Evolutionary conservation across 495 filamentous ascomycete genomes (phyloP), one percentile per base, ranked within the genome.

Genomic region (Schizothecium vesticola): DNA sequence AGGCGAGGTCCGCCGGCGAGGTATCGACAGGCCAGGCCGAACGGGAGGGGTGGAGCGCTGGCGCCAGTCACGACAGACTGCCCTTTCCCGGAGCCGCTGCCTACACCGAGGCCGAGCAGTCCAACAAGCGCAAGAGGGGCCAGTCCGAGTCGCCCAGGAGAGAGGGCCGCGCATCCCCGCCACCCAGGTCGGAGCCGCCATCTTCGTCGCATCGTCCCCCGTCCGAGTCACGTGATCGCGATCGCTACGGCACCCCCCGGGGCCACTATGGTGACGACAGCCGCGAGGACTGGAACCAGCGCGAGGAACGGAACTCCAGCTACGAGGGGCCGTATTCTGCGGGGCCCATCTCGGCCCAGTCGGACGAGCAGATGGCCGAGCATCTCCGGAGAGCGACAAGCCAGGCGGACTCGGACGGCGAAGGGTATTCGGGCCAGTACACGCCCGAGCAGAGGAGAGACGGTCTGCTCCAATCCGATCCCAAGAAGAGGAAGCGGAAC

Each of bases 401-500:
- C 67, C 77, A 80, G 64, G 79, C 79, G 21, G 86, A 84, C 62
- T 84, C 85, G 2, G 83, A 83, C 24, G 80, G 79, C 36, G 83
- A 83, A 22, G 82, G 84, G 51, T 82, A 83, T 60, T 77, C 78
- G 4, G 78, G 73, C 36, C 77, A 76, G 31, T 85, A 86, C 65
- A 79, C 76, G 4, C 70, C 79, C 16, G 84, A 84, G 62, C 80
- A 82, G 63, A 77, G 82, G 70, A 78, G 80, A 69, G 81, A 85
- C 59, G 75, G 81, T 26, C 71, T 84, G 22, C 77, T 87, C 22
- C 88, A 93, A 78, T 86, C 89, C 12, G 90, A 91, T 68, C 88
- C 89, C 10, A 93, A 92, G 75, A 87, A 88, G 75, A 83, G 92
- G 71, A 96, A 96, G 75, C 87, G 92, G 25, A 86, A 96, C 73